Conservation (phyloP, 164 flowering plant genomes). For the Nymphaea thermarum region DNA sequence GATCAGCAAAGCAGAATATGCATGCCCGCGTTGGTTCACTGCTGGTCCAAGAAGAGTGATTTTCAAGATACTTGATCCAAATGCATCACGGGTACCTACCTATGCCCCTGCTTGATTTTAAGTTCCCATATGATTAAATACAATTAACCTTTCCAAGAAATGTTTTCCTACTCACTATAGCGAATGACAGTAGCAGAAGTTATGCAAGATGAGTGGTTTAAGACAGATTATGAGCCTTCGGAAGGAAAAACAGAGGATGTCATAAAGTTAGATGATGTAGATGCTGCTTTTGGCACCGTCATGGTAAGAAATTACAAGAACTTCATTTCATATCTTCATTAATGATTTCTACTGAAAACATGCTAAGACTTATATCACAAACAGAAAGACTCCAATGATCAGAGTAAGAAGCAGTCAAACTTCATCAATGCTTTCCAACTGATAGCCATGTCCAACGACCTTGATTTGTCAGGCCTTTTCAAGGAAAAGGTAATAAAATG, state of each 20-base stretch:
- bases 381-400: background rate
- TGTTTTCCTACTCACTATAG: conserved; percentile 18
- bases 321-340: background rate
- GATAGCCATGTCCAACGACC: conserved; percentile 35
- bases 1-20: conserved; percentile 55
- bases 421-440: conserved; percentile 41
- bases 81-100: conserved; percentile 33
- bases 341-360: background rate
- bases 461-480: conserved; percentile 35
- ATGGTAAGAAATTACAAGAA: conserved; percentile 21
- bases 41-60: conserved; percentile 33
- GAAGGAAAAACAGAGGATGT: conserved; percentile 16
- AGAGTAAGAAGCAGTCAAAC: conserved; percentile 12
- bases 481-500: conserved; percentile 33
- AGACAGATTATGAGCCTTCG: conserved; percentile 33
- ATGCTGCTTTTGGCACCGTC: conserved; percentile 28
- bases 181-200: conserved; percentile 51
- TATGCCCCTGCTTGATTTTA: background rate
- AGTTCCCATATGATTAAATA: background rate
- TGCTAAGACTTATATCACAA: background rate
- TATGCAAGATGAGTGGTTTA: conserved; percentile 53
- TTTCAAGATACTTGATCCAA: conserved; percentile 43
- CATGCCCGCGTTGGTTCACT: conserved; percentile 53
- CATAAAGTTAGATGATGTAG: conserved; percentile 30
- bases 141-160: background rate